Base-by-base conservation (phyloP, 2,329 filamentous ascomycete genomes). In the Alternaria ventricosa region DNA sequence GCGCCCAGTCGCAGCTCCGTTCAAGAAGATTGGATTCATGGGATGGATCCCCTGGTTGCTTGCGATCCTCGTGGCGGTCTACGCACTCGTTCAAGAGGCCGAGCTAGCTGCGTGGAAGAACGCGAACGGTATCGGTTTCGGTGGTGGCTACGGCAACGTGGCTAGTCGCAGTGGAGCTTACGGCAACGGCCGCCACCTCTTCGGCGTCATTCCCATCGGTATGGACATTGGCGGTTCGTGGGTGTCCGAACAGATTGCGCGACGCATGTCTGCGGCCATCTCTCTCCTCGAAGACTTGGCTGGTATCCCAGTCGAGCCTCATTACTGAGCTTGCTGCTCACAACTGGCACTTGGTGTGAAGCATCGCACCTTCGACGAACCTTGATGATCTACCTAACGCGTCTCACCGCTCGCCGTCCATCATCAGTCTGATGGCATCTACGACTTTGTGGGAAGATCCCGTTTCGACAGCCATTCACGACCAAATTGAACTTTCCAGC, bases 101-200 rank as follows among this genome's bases (percentile, higher is more conserved):
- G 56, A 69, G 30, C 45, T 70, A 3, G 50, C 64, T n/a, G 54
- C 54, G 15, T 66, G 62, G 61, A 55, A 64, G 25, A 58, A 43
- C 6, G 67, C 67, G 23, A 71, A 70, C 43, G 64, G 61, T 53
- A 22, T 57, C 23, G 63, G 60, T 6, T 54, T 53, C 27, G 57
- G 60, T 10, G 63, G 66, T 18, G 71, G 68, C 10, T 67, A 64
- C 53, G 47, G 60, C n/a, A 62, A 59, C 28, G 30, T 51, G 6
- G 60, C 60, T 46, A 59, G 30, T 10, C 60, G 60, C 23, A 49
- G 55, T 22, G 60, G 60, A 13, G 60, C 60, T 23, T 59, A 59
- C 23, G 71, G 71, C 41, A 70, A 71, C 30, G 70, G 68, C 1
- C 68, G 70, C 50, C 50, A 71, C 36, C 57, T 73, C 30, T 63